Percentiles rank a stretch among this genome's conserved stretches.
Conservation (phyloP, 371 early-diverging fungal species). For the Paraphysoderma sedebokerense region DNA sequence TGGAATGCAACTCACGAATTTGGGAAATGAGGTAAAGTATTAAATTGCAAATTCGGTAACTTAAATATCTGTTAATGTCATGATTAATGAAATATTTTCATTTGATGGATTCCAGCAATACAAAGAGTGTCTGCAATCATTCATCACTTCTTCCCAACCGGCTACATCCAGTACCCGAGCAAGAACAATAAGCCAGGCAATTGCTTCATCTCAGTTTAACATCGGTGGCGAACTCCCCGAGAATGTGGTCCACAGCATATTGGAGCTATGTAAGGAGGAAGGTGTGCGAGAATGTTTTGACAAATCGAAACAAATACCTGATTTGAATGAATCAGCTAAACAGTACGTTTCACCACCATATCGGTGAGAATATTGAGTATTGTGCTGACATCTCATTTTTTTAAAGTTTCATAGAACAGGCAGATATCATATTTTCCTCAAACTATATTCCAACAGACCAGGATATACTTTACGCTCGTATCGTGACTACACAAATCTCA, state of each 20-base stretch:
- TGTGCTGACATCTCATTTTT: neutral
- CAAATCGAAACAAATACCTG: conserved; percentile 5
- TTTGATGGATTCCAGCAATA: too few relatives aligned
- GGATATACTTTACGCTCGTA: conserved; percentile 7
- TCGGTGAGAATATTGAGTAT: neutral
- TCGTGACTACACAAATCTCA: conserved; percentile 9
- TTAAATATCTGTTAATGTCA: too few relatives aligned
- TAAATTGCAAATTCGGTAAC: too few relatives aligned
- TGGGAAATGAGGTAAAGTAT: too few relatives aligned
- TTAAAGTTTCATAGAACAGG: conserved; percentile 3
- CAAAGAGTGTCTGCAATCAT: too few relatives aligned
- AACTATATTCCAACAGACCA: conserved; percentile 7
- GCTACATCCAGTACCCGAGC: conserved; percentile 40
- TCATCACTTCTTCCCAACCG: too few relatives aligned
- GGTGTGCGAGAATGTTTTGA: conserved; percentile 4
- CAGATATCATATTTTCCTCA: conserved; percentile 2
- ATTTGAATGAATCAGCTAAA: conserved; percentile 9
- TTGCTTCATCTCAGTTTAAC: conserved; percentile 24
- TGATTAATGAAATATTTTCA: too few relatives aligned
- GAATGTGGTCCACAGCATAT: conserved; percentile 2
- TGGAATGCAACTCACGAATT: neutral
- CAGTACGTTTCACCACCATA: neutral
- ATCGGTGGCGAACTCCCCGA: neutral
- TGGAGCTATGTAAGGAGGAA: conserved; percentile 4
- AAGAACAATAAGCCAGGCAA: conserved; percentile 56